Conservation (phyloP, 164 flowering plant species). For the Kingdonia uniflora region DNA sequence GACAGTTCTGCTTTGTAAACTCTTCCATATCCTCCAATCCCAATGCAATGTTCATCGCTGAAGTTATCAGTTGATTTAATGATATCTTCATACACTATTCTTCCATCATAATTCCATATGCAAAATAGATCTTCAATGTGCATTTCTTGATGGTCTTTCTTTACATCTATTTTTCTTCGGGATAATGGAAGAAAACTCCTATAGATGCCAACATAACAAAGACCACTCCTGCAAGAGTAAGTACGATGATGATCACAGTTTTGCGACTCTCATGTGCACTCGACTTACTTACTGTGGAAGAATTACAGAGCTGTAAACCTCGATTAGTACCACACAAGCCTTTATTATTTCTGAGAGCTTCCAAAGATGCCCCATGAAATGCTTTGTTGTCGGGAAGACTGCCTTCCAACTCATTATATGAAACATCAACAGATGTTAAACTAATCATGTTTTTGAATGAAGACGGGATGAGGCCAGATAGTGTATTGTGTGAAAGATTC, state of each 20-base stretch:
- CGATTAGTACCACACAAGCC: not conserved
- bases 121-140: not conserved
- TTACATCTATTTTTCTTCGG: not conserved
- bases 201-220: too few species aligned
- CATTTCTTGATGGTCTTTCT: not conserved
- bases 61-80: not conserved
- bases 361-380: not conserved
- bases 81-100: not conserved
- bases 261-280: too few species aligned
- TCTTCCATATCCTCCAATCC: constrained; percentile 1
- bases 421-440: not conserved
- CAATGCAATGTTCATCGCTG: not conserved
- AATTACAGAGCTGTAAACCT: not conserved
- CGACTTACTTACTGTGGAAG: too few species aligned
- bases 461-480: not conserved
- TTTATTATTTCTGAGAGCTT: not conserved
- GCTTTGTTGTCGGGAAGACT: not conserved
- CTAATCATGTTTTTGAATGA: not conserved
- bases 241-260: too few species aligned
- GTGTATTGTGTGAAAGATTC: not conserved
- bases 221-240: too few species aligned
- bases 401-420: not conserved
- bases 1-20: not conserved
- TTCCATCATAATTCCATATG: not conserved
- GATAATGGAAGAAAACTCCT: too few species aligned